Evolutionary conservation across 192 early-diverging fungal genomes (phyloP).

Genomic region (Jimgerdemannia flammicorona): DNA sequence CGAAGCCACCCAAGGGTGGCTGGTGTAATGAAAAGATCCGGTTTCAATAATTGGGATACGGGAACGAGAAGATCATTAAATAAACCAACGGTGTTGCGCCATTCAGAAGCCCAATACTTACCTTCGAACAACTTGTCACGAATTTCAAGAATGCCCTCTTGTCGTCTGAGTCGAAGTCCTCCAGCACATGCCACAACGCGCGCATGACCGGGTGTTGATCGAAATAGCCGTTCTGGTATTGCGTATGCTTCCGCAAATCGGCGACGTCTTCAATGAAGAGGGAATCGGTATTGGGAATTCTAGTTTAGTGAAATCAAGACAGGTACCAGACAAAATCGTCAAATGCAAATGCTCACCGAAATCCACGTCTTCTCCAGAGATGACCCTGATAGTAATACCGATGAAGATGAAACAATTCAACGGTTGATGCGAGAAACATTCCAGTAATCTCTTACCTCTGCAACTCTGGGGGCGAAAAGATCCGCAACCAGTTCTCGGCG

Average conservation of each 20-base stretch:
- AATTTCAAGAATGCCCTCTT: conserved; percentile 68
- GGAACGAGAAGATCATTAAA: too few relatives aligned
- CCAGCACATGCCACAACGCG: conserved; percentile 66
- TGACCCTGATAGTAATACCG: conserved; percentile 27
- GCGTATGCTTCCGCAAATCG: conserved; percentile 58
- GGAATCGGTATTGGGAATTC: conserved; percentile 1
- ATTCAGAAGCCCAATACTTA: conserved; percentile 19
- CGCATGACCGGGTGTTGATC: conserved; percentile 67
- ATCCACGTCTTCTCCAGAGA: conserved; percentile 58
- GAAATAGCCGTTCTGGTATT: conserved; percentile 67
- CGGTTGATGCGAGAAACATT: background rate
- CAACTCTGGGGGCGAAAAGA: conserved; percentile 88
- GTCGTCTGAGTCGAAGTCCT: conserved; percentile 55
- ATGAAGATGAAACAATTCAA: background rate
- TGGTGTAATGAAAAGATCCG: background rate
- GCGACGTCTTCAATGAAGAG: conserved; percentile 42
- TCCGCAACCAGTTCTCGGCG: conserved; percentile 70
- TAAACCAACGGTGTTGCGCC: too few relatives aligned
- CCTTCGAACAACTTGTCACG: conserved; percentile 71
- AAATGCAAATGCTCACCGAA: conserved; percentile 38
- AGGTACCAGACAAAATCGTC: too few relatives aligned
- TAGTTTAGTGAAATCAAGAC: too few relatives aligned
- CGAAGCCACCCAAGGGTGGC: conserved; percentile 62
- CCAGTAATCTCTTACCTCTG: conserved; percentile 38
- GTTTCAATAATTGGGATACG: too few relatives aligned